A percentile compares a stretch with the other conserved stretches of the same genome.
phyloP scores from a whole-genome alignment of 116 monocot species.

The Iris pallida region DNA sequence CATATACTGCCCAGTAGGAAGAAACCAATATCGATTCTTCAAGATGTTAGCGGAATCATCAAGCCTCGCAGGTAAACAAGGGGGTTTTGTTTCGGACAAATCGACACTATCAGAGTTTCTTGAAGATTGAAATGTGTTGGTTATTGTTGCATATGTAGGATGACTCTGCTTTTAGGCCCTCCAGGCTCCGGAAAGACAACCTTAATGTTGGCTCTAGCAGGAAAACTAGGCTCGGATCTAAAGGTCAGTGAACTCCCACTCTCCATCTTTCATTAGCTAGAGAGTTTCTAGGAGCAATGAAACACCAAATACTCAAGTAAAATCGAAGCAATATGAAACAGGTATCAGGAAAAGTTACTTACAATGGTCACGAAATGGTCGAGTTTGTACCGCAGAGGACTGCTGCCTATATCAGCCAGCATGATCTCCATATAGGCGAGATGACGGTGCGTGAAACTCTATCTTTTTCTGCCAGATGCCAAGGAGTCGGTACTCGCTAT shows the following conservation, averaged over 20 bases:
- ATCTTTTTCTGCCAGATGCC: slow-evolving; percentile 76
- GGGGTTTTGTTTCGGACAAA: not conserved
- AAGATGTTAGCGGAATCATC: slow-evolving; percentile 72
- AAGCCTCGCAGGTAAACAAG: slow-evolving; percentile 59
- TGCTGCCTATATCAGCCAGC: slow-evolving; percentile 79
- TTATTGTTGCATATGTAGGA: slow-evolving; percentile 25
- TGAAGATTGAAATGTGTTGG: not conserved
- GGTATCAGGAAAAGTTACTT: slow-evolving; percentile 66
- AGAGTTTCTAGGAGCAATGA: not conserved
- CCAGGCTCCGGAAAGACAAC: slow-evolving; percentile 81
- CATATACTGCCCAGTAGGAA: slow-evolving; percentile 59
- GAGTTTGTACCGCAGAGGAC: slow-evolving; percentile 86
- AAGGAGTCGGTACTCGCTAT: slow-evolving; percentile 77
- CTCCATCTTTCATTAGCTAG: not conserved
- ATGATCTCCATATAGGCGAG: slow-evolving; percentile 86
- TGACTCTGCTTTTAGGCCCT: slow-evolving; percentile 80
- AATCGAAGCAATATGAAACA: not conserved
- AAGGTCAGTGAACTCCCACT: slow-evolving; percentile 25
- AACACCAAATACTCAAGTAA: not conserved
- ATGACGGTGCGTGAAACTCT: slow-evolving; percentile 91
- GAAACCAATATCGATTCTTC: slow-evolving; percentile 46
- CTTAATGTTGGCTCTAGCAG: slow-evolving; percentile 66
- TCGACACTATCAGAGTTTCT: not conserved
- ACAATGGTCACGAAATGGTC: slow-evolving; percentile 71
- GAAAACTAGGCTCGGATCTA: slow-evolving; percentile 51